Percentiles rank a stretch among this genome's conserved stretches.
phyloP scores from a whole-genome alignment of 306 rosid genomes.

The Oxytropis ochrocephala region DNA sequence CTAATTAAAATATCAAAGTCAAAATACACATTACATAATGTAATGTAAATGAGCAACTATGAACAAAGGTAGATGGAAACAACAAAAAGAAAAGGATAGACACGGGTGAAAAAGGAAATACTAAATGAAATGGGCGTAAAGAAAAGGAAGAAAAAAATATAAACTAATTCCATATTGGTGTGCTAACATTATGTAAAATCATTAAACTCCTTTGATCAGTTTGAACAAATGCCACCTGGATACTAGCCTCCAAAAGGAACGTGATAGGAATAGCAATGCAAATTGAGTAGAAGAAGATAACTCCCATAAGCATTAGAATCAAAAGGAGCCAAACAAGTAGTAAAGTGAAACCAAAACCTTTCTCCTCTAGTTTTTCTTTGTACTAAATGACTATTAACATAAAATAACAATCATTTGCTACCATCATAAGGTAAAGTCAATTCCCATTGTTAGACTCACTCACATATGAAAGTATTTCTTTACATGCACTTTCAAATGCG shows the following conservation, averaged over 20 bases:
- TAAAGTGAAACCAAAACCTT: slow-evolving; percentile 20
- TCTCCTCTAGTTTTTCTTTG: slow-evolving; percentile 8
- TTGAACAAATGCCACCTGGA: slow-evolving; percentile 3
- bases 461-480: slow-evolving; percentile 38
- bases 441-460: slow-evolving; percentile 11
- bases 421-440: slow-evolving; percentile 18
- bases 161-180: not conserved
- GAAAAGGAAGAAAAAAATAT: not conserved
- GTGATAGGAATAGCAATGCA: not conserved
- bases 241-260: not conserved
- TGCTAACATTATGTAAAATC: slow-evolving; percentile 10
- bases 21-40: not conserved
- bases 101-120: not conserved
- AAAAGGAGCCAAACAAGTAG: not conserved
- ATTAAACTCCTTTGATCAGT: not conserved
- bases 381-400: slow-evolving; percentile 13
- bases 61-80: not conserved
- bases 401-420: slow-evolving; percentile 16
- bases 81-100: not conserved
- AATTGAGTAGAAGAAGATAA: not conserved
- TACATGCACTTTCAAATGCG: slow-evolving; percentile 47
- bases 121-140: not conserved
- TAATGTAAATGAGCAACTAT: not conserved
- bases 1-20: not conserved
- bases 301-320: not conserved